phyloP scores from a whole-genome alignment of 768 basidiomycete species.

The Kwoniella heveanensis region DNA sequence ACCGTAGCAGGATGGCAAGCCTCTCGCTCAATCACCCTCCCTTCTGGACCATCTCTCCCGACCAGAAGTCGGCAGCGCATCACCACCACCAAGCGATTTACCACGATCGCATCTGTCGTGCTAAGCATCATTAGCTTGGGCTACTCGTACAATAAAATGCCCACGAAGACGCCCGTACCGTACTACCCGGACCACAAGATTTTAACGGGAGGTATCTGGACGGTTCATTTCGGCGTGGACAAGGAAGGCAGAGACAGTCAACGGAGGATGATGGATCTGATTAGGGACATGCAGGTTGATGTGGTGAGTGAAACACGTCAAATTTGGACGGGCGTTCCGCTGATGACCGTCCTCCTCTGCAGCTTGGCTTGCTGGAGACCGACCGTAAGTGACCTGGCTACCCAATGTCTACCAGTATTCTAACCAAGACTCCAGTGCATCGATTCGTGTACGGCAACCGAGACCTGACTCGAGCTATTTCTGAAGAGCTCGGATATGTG shows the following conservation, averaged over 20 bases:
- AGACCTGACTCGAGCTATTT: slow-evolving; percentile 77
- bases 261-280: slow-evolving; percentile 64
- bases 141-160: slow-evolving; percentile 53
- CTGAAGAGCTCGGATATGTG: slow-evolving; percentile 79
- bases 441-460: slow-evolving; percentile 78
- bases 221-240: slow-evolving; percentile 84
- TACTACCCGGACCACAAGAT: slow-evolving; percentile 68
- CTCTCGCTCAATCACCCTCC: background rate
- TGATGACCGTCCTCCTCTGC: background rate
- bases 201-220: slow-evolving; percentile 86
- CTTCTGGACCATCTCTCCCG: background rate
- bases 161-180: slow-evolving; percentile 61
- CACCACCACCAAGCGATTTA: slow-evolving; percentile 15
- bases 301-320: slow-evolving; percentile 59
- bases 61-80: slow-evolving; percentile 14
- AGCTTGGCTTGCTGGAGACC: slow-evolving; percentile 73
- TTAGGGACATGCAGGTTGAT: slow-evolving; percentile 81
- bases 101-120: slow-evolving; percentile 12
- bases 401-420: background rate
- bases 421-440: slow-evolving; percentile 53
- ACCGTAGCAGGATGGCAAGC: slow-evolving; percentile 1
- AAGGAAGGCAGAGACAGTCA: slow-evolving; percentile 75
- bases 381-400: slow-evolving; percentile 65
- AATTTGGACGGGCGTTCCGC: background rate
- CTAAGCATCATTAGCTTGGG: slow-evolving; percentile 24